Evolutionary conservation across 1,284 basidiomycete species (phyloP), one percentile per base, ranked within the genome.

Genomic region (Cryptococcus floricola): DNA sequence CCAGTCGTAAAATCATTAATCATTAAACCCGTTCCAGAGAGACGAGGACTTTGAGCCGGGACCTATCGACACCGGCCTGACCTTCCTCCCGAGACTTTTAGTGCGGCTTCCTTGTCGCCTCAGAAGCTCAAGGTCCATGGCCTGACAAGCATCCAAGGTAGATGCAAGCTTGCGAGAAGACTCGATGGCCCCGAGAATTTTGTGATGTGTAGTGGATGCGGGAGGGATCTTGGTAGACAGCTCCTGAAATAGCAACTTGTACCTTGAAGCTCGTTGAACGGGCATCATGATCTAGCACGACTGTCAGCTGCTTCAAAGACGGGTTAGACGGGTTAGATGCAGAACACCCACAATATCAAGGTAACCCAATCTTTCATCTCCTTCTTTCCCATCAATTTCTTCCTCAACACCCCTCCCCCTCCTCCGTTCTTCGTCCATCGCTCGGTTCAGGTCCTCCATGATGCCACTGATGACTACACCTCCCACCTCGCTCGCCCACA

Each of bases 401-500:
- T 37, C 56, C 38, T 25, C 48, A 28, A 47, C 54, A 13, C 49
- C 50, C 39, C 27, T 46, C 25, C 37, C 62, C 48, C 38, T 44
- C 34, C 43, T 51, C 39, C 19, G 45, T n/a, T 46, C 41, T 18
- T 47, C 51, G 31, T 41, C 56, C 52, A 44, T 45, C 23, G 48
- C 10, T 48, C 41, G 53, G 19, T 62, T 61, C 51, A 62, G 13
- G 34, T 50, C 41, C 37, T 58, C 61, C 12, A 54, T 57, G 34
- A 61, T 41, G 4, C 59, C 60, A 57, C 59, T 61, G 2, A 53
- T 53, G 1, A 69, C 52, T 14, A 68, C 16, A 42, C 59, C 45
- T 1, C 68, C 68, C 1, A 70, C 55, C 28, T 63, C 58, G 3
- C 63, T 55, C 2, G 68, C 61, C 68, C 68, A 70, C 6, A 46